phyloP scores from a whole-genome alignment of 129 eudicot species.

The Centaurea solstitialis region DNA sequence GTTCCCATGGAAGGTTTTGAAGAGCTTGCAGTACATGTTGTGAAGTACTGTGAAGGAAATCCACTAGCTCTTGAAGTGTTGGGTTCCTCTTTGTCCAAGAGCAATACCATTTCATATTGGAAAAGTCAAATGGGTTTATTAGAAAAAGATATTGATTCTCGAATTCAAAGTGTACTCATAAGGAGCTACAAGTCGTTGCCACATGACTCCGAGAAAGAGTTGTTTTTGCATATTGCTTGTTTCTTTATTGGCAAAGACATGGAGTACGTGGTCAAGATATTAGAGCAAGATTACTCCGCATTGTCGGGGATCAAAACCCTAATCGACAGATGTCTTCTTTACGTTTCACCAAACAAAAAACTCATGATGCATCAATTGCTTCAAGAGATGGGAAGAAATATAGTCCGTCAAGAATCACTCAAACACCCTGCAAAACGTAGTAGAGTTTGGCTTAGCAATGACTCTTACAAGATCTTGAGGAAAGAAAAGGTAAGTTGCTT shows the following conservation, averaged over 20 bases:
- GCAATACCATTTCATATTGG: not conserved
- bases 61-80: not conserved
- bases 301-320: too few species aligned
- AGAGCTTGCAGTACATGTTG: not conserved
- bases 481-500: too few species aligned
- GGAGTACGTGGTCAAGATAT: not conserved
- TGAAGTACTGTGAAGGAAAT: not conserved
- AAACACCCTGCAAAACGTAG: too few species aligned
- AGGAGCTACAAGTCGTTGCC: constrained; percentile 6
- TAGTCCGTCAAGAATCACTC: too few species aligned
- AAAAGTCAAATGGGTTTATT: not conserved
- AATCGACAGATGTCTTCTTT: too few species aligned
- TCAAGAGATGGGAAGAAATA: too few species aligned
- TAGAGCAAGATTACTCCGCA: not conserved
- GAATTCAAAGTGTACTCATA: not conserved
- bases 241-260: not conserved
- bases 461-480: too few species aligned
- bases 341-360: too few species aligned
- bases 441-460: too few species aligned
- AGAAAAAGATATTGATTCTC: not conserved
- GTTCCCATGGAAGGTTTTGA: not conserved
- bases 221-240: not conserved
- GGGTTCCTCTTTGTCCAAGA: not conserved
- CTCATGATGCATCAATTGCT: too few species aligned
- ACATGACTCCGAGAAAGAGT: constrained; percentile 10